phyloP scores from a whole-genome alignment of 1,284 basidiomycete genomes.

The Ganoderma lingzhi region DNA sequence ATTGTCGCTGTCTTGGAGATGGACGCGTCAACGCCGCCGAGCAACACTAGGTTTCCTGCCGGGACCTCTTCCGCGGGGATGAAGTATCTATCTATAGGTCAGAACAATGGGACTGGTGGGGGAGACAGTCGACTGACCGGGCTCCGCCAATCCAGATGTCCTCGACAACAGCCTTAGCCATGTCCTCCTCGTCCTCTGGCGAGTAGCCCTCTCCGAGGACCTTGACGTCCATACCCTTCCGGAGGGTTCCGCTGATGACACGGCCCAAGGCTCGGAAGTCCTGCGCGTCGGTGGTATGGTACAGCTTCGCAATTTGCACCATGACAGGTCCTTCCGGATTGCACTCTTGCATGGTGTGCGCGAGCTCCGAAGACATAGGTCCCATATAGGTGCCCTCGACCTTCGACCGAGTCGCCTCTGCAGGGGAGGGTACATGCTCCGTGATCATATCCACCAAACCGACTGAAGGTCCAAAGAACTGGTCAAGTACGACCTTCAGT shows the following conservation, averaged over 20 bases:
- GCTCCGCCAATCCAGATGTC: slow-evolving; percentile 92
- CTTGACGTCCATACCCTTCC: slow-evolving; percentile 87
- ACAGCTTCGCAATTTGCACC: slow-evolving; percentile 93
- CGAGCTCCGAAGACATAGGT: slow-evolving; percentile 82
- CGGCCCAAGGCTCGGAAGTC: slow-evolving; percentile 97
- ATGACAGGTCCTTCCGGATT: slow-evolving; percentile 90
- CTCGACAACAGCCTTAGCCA: slow-evolving; percentile 89
- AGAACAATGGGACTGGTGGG: slow-evolving; percentile 26
- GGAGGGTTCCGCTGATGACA: slow-evolving; percentile 91
- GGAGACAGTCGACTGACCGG: slow-evolving; percentile 55
- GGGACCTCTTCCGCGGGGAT: slow-evolving; percentile 89
- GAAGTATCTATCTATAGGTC: slow-evolving; percentile 70
- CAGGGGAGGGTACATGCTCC: slow-evolving; percentile 88
- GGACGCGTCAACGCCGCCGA: slow-evolving; percentile 93
- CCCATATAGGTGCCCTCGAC: slow-evolving; percentile 88
- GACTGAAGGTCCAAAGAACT: slow-evolving; percentile 93
- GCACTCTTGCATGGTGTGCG: slow-evolving; percentile 83
- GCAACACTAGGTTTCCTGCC: slow-evolving; percentile 92
- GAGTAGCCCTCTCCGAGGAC: slow-evolving; percentile 98
- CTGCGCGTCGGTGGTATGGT: slow-evolving; percentile 94
- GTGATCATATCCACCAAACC: slow-evolving; percentile 95
- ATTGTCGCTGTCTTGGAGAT: slow-evolving; percentile 97
- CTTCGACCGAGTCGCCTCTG: slow-evolving; percentile 76
- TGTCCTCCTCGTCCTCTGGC: slow-evolving; percentile 98
- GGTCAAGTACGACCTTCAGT: slow-evolving; percentile 91